These are phyloP conservation scores for Amborella trichopoda DNA, from an alignment of 164 flowering plant species.

Conservation along the genomic window DNA sequence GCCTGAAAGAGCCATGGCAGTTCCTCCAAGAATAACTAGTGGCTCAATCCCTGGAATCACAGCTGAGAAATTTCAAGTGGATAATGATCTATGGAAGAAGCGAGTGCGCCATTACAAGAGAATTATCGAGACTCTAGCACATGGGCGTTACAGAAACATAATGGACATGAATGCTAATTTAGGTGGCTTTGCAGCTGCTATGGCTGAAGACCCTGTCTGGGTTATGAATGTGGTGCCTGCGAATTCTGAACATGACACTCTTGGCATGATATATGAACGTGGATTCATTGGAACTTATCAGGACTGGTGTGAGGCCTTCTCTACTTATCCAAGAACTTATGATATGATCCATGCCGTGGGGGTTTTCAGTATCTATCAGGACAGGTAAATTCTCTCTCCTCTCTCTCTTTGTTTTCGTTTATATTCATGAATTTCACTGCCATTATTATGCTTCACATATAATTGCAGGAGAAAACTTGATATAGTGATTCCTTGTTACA, in stretches of 20 bases:
- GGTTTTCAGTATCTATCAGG: conserved; percentile 73
- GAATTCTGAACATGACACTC: conserved; percentile 53
- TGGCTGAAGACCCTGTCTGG: conserved; percentile 73
- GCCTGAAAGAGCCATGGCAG: conserved; percentile 73
- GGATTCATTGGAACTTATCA: conserved; percentile 90
- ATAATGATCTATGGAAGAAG: conserved; percentile 68
- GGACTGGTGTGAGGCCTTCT: conserved; percentile 98
- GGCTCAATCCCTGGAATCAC: conserved; percentile 58
- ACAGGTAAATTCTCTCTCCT: conserved; percentile 75
- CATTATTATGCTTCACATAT: no score
- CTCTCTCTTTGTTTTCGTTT: no score
- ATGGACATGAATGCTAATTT: conserved; percentile 96
- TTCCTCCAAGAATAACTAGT: conserved; percentile 78
- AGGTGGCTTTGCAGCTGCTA: conserved; percentile 91
- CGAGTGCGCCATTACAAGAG: conserved; percentile 52
- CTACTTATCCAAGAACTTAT: conserved; percentile 93
- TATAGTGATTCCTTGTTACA: no score
- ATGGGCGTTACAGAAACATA: conserved; percentile 64
- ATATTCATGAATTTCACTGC: no score
- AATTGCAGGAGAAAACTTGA: no score
- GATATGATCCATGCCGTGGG: conserved; percentile 85
- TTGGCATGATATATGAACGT: conserved; percentile 75
- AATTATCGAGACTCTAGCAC: conserved; percentile 26
- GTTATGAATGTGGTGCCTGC: conserved; percentile 96
- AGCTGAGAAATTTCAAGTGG: conserved; percentile 44